Evolutionary conservation across 1,284 basidiomycete genomes (phyloP), one percentile per base, ranked within the genome.

Genomic region (Golubevia pallescens): DNA sequence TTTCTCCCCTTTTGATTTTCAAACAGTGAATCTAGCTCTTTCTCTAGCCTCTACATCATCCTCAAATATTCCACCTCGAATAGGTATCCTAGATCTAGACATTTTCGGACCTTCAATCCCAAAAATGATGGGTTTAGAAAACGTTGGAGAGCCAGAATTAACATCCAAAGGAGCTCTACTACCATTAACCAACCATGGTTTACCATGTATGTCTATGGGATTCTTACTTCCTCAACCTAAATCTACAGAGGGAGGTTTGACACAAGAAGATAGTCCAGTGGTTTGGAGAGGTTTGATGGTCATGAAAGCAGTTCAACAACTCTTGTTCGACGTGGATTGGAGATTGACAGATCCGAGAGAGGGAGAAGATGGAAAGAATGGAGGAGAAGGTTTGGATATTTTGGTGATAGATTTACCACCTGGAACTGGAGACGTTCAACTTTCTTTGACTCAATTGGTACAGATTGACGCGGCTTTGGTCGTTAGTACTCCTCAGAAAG

Each of bases 401-500:
- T 88, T 99, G 8, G 93, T 99, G 8, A 88, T 99, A 58, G 97
- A 99, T 86, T 95, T 97, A 92, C 96, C 96, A 0, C 96, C 96
- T 0, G 96, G 97, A 0, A 99, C 96, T 0, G 96, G 96, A 0
- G 96, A 99, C 82, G 94, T 99, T 0, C 93, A 94, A 7, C 89
- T 99, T 57, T 95, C 93, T 10, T 88, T 99, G 0, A 94, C 93
- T 0, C 97, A 99, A 81, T 89, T 98, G 3, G 94, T 97, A 0
- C n/a, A 71, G 42, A 71, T 84, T 3, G 76, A 81, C 57, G 74
- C 71, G 7, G 81, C 77, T 0, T 58, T 85, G n/a, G 68, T 85
- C 10, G 92, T 98, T 1, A 95, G 94, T 1, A 99, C 97, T 2
- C 96, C 96, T 0, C 97, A 99, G 85, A 92, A 97, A 77, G 93